phyloP scores from a whole-genome alignment of 78 protist species.

The Emiliania huxleyi region DNA sequence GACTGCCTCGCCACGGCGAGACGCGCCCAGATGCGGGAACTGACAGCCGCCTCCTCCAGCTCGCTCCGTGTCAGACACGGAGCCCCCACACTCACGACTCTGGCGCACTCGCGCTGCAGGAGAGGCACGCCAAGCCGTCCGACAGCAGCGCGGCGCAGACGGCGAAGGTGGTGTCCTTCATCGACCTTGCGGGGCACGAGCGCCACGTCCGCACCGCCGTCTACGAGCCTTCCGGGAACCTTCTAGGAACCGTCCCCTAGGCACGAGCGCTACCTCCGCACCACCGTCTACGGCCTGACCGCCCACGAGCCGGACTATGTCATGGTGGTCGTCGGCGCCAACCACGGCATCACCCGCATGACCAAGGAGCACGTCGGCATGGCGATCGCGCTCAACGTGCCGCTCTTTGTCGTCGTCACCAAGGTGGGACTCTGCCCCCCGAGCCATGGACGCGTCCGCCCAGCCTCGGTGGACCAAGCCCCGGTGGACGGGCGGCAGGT shows the following conservation, averaged over 20 bases:
- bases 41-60: too few species aligned
- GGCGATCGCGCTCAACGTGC: slow-evolving; percentile 83
- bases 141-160: not conserved
- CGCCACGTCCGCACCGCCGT: slow-evolving; percentile 89
- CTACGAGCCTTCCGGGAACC: slow-evolving; percentile 84
- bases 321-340: slow-evolving; percentile 76
- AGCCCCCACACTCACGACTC: too few species aligned
- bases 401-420: slow-evolving; percentile 82
- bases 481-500: too few species aligned
- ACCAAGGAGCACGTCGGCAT: slow-evolving; percentile 92
- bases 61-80: too few species aligned
- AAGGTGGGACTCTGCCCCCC: too few species aligned
- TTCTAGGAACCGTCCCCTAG: too few species aligned
- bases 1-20: too few species aligned
- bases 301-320: slow-evolving; percentile 80
- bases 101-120: too few species aligned
- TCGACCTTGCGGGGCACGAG: slow-evolving; percentile 58
- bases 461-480: too few species aligned
- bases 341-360: slow-evolving; percentile 77
- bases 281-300: slow-evolving; percentile 93
- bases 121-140: not conserved
- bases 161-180: slow-evolving; percentile 9
- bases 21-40: too few species aligned
- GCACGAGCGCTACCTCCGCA: slow-evolving; percentile 82
- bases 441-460: too few species aligned